phyloP scores from a whole-genome alignment of 352 stramenopile genomes.

The Pythium rhizo-oryzae region DNA sequence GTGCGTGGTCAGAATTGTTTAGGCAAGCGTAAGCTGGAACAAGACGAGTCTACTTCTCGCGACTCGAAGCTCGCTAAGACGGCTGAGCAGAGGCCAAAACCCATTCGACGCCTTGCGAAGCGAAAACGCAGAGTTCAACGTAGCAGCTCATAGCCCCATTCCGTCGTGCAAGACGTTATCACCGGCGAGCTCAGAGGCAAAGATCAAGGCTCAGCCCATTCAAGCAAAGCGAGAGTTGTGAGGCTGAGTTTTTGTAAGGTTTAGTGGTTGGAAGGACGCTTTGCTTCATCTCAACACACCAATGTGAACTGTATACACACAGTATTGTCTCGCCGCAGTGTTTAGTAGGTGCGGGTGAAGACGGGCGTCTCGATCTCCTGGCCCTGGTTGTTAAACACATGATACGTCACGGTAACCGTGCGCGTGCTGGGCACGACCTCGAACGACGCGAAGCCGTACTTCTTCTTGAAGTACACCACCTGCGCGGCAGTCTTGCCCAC shows the following conservation, averaged over 20 bases:
- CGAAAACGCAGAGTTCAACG: too few relatives aligned
- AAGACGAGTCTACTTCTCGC: too few relatives aligned
- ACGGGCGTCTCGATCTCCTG: constrained; percentile 32
- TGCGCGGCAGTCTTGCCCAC: constrained; percentile 24
- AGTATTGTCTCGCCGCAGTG: too few relatives aligned
- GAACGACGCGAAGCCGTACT: constrained; percentile 42
- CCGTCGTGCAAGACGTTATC: too few relatives aligned
- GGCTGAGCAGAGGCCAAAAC: too few relatives aligned
- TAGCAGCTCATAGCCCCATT: too few relatives aligned
- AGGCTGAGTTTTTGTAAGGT: too few relatives aligned
- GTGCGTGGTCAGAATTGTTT: too few relatives aligned
- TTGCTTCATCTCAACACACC: background rate
- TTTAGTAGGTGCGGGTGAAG: constrained; percentile 35
- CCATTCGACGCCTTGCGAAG: too few relatives aligned
- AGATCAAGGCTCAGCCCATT: background rate
- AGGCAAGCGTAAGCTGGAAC: too few relatives aligned
- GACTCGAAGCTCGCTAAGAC: too few relatives aligned
- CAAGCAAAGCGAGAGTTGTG: background rate
- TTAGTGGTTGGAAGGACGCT: background rate
- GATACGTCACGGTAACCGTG: constrained; percentile 39
- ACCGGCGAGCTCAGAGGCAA: background rate
- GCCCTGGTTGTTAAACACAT: constrained; percentile 40
- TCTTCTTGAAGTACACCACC: constrained; percentile 37
- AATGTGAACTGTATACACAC: too few relatives aligned
- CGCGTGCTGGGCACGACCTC: constrained; percentile 31